Evolutionary conservation across 306 rosid genomes (phyloP), one percentile per base, ranked within the genome.

Genomic region (Sophora flavescens): DNA sequence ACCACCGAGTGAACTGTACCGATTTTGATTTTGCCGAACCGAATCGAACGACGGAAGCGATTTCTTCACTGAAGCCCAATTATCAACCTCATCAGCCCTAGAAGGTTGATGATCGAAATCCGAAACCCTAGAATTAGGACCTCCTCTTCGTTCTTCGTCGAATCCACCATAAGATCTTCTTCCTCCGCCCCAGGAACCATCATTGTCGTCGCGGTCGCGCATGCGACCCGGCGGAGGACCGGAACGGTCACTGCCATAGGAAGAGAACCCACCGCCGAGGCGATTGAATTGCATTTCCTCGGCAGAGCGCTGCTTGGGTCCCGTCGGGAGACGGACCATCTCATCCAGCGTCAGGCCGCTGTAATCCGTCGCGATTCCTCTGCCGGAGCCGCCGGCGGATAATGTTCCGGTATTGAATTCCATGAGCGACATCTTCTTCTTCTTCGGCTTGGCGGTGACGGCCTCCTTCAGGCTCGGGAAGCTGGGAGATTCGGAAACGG

Each of bases 51-150:
- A 64, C 2, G 93, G 93, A 5, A 86, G 81, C 6, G 91, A 3
- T 63, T 91, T 95, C 83, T 91, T 92, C 36, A 75, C 83, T 33
- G 82, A 52, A 0, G 90, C 90, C 99, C 99, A 92, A 75, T 89
- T 90, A 17, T 95, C 97, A 4, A 83, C 99, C 92, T 89, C 97
- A 60, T 95, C 98, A 8, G 99, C 97, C 91, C 97, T 88, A 2
- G 97, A 95, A 16, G 96, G 93, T 42, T 42, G 39, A 52, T 87
- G 94, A 84, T 90, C 97, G 7, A 84, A 71, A 12, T 89, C 96
- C 17, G 97, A 92, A 92, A 84, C 97, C 99, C 97, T 95, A 87
- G 97, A 77, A 66, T 2, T 0, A 6, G 10, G 39, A 8, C 11
- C 12, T 72, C 87, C 90, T 68, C 97, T 68, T 11, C 96, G 92